Base-by-base conservation (phyloP, 805 yeast genomes). In the Wickerhamiella kurtzmanii region DNA sequence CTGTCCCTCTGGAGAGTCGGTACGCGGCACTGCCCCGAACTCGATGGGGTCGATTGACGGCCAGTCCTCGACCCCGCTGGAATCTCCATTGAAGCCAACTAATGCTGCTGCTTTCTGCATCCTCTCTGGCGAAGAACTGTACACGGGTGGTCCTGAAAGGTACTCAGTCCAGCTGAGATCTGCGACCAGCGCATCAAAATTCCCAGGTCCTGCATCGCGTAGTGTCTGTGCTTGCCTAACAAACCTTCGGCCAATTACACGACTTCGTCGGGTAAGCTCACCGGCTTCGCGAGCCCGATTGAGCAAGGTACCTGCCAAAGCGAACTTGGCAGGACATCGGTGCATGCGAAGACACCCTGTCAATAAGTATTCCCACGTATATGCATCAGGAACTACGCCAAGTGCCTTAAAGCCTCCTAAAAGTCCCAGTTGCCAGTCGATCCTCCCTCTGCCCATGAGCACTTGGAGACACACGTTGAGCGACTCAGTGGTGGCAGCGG, bases 381-480 rank as follows among this genome's bases (percentile, higher is more conserved):
- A n/a, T 9, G 46, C 32, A 35, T 45, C 35, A 45, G 55, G 53
- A 11, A 16, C 17, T 4, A 45, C 22, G 3, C 35, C 20, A 3
- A 50, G 48, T 16, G 17, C 16, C 9, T n/a, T 15, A 46, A 50
- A 54, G 19, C 21, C 18, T 11, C 18, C 37, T 3, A 54, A 45
- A 2, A 51, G 8, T 4, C 53, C 57, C 15, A 55, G 41, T 41
- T 47, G 55, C 52, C 53, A 53, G 38, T 52, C 57, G 3, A 55
- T 37, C 21, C 44, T 52, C 18, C 44, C n/a, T 2, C 51, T 43
- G 8, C 32, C 20, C 2, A 47, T 52, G 41, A 54, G 50, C 11
- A 46, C 36, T 2, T 37, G 25, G 44, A 53, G 35, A 32, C 45
- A 46, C 11, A 44, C 40, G 35, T 53, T 46, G 41, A 54, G 21